These are phyloP conservation scores for Huntiella omanensis DNA, from an alignment of 2,329 filamentous ascomycete genomes.

Conservation along the genomic window DNA sequence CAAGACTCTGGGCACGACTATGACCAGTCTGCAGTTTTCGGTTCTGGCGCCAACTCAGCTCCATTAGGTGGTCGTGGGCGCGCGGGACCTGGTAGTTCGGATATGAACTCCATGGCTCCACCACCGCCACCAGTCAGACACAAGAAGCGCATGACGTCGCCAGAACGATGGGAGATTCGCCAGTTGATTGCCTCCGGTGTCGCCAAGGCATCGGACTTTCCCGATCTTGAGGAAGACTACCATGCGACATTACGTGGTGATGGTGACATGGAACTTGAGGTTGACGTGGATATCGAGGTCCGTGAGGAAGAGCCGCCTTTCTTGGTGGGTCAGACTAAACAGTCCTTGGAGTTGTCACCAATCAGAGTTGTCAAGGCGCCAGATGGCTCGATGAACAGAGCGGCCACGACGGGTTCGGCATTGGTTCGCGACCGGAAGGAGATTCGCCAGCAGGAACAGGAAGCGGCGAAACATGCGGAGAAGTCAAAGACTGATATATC, in stretches of 20 bases:
- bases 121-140: slow-evolving; percentile 27
- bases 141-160: slow-evolving; percentile 88
- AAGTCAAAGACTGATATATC: slow-evolving; percentile 66
- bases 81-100: slow-evolving; percentile 19
- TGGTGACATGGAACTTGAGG: slow-evolving; percentile 75
- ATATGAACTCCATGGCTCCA: slow-evolving; percentile 19
- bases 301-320: slow-evolving; percentile 93
- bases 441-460: slow-evolving; percentile 68
- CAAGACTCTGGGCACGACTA: slow-evolving; percentile 74
- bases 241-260: slow-evolving; percentile 73
- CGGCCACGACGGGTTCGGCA: slow-evolving; percentile 81
- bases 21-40: slow-evolving; percentile 56
- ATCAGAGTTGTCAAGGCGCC: slow-evolving; percentile 95
- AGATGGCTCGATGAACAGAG: slow-evolving; percentile 91
- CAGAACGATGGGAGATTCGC: slow-evolving; percentile 92
- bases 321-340: slow-evolving; percentile 86
- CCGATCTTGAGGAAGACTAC: slow-evolving; percentile 86
- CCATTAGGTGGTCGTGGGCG: slow-evolving; percentile 47
- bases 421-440: slow-evolving; percentile 83
- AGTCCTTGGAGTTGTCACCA: slow-evolving; percentile 82
- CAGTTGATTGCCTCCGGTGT: slow-evolving; percentile 93
- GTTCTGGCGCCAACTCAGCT: slow-evolving; percentile 81
- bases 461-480: slow-evolving; percentile 48
- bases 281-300: slow-evolving; percentile 94
- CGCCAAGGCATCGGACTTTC: slow-evolving; percentile 80